Evolutionary conservation across 1,139 yeast genomes (phyloP).

Genomic region (Tardiomyces depauwii): DNA sequence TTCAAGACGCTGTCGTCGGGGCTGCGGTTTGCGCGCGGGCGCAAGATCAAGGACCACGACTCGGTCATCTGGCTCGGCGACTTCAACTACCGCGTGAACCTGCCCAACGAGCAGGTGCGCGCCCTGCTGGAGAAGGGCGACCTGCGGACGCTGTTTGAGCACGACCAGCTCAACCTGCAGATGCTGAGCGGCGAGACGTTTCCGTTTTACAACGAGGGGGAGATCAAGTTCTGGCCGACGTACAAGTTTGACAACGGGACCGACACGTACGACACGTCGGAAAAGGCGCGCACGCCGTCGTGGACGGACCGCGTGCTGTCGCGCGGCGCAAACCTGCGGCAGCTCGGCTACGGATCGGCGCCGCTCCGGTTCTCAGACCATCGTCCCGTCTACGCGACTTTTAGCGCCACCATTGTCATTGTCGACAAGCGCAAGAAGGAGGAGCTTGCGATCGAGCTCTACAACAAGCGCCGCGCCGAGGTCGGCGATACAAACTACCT

Average conservation of each 20-base stretch:
- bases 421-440: conserved; percentile 56
- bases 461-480: conserved; percentile 31
- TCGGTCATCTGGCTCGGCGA: conserved; percentile 92
- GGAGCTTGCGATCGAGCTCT: conserved; percentile 47
- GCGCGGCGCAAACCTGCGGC: conserved; percentile 46
- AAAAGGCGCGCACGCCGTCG: conserved; percentile 86
- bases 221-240: conserved; percentile 74
- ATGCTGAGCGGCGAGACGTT: conserved; percentile 81
- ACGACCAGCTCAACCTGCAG: conserved; percentile 76
- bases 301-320: conserved; percentile 85
- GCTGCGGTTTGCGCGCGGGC: conserved; percentile 61
- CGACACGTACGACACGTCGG: conserved; percentile 73
- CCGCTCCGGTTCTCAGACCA: conserved; percentile 77
- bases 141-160: conserved; percentile 42
- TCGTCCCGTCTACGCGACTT: conserved; percentile 79
- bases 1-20: conserved; percentile 74
- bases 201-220: conserved; percentile 73
- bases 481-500: conserved; percentile 27
- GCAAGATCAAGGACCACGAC: conserved; percentile 68
- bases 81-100: conserved; percentile 72
- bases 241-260: conserved; percentile 92
- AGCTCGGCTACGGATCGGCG: conserved; percentile 51
- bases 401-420: conserved; percentile 54
- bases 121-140: conserved; percentile 36
- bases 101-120: conserved; percentile 70